Base-by-base conservation (phyloP, 2,329 filamentous ascomycete genomes). In the Tympanopsis confertula region DNA sequence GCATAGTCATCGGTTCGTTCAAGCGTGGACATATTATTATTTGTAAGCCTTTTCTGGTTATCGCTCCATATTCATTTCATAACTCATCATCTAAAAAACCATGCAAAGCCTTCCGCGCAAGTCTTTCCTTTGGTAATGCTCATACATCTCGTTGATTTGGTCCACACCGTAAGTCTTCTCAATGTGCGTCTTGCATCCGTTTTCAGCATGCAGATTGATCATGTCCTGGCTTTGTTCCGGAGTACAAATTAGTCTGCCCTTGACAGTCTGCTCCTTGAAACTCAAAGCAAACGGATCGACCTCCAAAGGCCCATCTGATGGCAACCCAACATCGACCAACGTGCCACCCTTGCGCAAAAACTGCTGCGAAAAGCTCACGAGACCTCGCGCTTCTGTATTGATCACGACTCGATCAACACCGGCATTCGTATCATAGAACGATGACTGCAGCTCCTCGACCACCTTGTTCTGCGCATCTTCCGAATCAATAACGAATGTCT, bases 341-440 rank as follows among this genome's bases (percentile, higher is more conserved):
- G 40, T 35, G 13, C 44, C 44, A 2, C 44, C 42, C 38, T 45
- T 45, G 14, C 44, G 41, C 13, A 45, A 26, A 37, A 45, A 44
- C 20, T 45, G 44, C 35, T 45, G 44, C 3, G 35, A 35, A 14
- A 45, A 39, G 20, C 28, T 38, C n/a, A 45, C 32, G 3, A 45
- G 40, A 1, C 33, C 30, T 5, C 42, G 38, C 3, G 20, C 5
- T 28, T 39, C 30, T 3, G 44, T 13, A 22, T 29, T 35, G n/a
- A 35, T 41, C 36, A 49, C 41, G 19, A 51, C 40, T 29, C 47
- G 45, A 19, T 46, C 46, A 19, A 37, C 40, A 30, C 48, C 47
- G 1, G 48, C 44, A 32, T 42, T 41, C 13, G 24, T 42, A 38
- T 38, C 1, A 38, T 22, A 13, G 36, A 35, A 35, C 12, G 24